Conservation (phyloP, 2,329 filamentous ascomycete species). For the Bisporella sp. region DNA sequence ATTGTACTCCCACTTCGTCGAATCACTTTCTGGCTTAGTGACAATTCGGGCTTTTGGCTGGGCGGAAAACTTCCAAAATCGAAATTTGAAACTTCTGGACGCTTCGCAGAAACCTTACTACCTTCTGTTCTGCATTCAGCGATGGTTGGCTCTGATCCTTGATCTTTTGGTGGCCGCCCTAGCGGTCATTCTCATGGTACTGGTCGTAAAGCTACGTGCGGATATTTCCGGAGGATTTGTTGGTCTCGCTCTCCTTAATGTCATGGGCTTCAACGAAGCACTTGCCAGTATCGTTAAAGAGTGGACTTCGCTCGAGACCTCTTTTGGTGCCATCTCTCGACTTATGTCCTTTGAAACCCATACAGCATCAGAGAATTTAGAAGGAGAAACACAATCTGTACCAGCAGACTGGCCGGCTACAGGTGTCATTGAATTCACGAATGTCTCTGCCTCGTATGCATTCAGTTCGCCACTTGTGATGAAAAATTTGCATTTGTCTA, state of each 20-base stretch:
- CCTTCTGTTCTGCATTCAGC: constrained; percentile 48
- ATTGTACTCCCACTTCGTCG: constrained; percentile 41
- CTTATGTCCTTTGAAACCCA: constrained; percentile 11
- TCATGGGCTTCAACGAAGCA: constrained; percentile 20
- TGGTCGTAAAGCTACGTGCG: constrained; percentile 28
- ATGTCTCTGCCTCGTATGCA: constrained; percentile 25
- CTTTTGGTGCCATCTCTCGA: constrained; percentile 20
- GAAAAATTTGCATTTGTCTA: constrained; percentile 34
- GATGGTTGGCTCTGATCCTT: constrained; percentile 44
- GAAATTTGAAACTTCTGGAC: constrained; percentile 42
- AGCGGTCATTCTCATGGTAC: constrained; percentile 26
- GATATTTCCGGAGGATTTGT: constrained; percentile 22
- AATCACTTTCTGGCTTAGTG: constrained; percentile 36
- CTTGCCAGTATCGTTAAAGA: constrained; percentile 16
- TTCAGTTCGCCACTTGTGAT: constrained; percentile 14
- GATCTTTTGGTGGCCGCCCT: constrained; percentile 20
- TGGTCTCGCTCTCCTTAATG: constrained; percentile 25
- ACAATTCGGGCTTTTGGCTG: constrained; percentile 41
- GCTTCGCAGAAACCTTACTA: constrained; percentile 51
- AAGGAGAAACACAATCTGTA: constrained; percentile 6
- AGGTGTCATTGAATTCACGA: constrained; percentile 28
- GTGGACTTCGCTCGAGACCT: constrained; percentile 24
- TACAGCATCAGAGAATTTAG: constrained; percentile 14
- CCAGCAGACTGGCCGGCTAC: constrained; percentile 16
- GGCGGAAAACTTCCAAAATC: constrained; percentile 17